Evolutionary conservation across 306 rosid species (phyloP).

Genomic region (Castanea sativa): DNA sequence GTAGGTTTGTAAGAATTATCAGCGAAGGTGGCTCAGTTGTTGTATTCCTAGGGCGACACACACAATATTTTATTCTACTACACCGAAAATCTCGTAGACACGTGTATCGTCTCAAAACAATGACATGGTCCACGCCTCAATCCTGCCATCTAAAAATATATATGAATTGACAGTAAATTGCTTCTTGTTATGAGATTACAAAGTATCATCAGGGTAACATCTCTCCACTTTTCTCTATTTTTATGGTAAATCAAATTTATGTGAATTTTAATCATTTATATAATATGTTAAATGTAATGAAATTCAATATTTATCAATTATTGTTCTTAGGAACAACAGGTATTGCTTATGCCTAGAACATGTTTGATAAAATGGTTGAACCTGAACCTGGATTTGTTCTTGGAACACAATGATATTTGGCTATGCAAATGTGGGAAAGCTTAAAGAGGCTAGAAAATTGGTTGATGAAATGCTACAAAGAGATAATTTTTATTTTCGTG

Average conservation of each 20-base stretch:
- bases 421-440: constrained; percentile 42
- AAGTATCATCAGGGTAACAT: too few species aligned
- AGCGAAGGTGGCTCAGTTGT: too few species aligned
- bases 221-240: too few species aligned
- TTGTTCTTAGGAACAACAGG: not conserved
- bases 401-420: constrained; percentile 74
- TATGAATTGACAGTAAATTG: too few species aligned
- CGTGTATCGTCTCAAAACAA: too few species aligned
- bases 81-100: rapidly evolving
- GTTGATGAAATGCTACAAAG: constrained; percentile 61
- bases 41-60: rapidly evolving
- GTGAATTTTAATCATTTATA: constrained; percentile 39
- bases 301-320: too few species aligned
- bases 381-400: constrained; percentile 44
- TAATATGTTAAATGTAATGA: constrained; percentile 52
- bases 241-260: too few species aligned
- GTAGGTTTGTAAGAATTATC: too few species aligned
- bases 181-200: too few species aligned
- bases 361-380: constrained; percentile 58
- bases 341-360: constrained; percentile 42
- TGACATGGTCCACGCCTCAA: too few species aligned
- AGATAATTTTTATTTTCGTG: constrained; percentile 55
- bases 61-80: too few species aligned
- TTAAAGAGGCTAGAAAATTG: constrained; percentile 50
- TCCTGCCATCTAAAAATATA: too few species aligned